Evolutionary conservation across 306 rosid species (phyloP), one percentile per base, ranked within the genome.

Genomic region (Vigna angularis): DNA sequence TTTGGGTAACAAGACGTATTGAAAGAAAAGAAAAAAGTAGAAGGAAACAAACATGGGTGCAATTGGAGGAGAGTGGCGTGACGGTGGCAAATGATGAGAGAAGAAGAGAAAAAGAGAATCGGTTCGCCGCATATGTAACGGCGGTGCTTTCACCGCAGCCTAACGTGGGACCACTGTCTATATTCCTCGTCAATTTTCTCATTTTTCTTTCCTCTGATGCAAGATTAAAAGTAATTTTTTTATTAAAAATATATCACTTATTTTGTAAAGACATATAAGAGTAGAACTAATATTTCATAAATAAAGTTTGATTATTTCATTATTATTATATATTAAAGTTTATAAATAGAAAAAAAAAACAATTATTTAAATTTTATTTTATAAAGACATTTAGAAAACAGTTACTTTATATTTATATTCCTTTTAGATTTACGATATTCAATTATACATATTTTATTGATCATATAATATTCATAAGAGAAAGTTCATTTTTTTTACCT

Each of bases 91-190:
- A 22, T 63, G 75, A 70, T 51, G 72, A 68, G 59, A 18, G 66
- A 5, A 30, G 63, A 62, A 28, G 28, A 61, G 62, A 47, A 69
- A 63, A 50, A 34, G 16, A 59, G 90, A 87, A 76, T 79, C 96
- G 53, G 64, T 83, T 89, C 88, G 90, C 93, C 89, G 87, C 96
- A 83, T 84, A 73, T 36, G 24, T 59, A 81, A 81, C 88, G 88
- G 80, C 79, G 80, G 80, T 84, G 86, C 85, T 78, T 87, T 72
- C 44, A 70, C 47, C 47, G 66, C 73, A 75, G 36, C 65, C 10
- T 42, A 9, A 40, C 44, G 17, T 72, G 86, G 81, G 59, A 81
- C 87, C 82, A 69, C 86, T 48, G 49, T 70, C 82, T 61, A 84
- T 34, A 64, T 34, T 64, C 28, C 4, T 34, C 15, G 1, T 47